Evolutionary conservation across 176 grass and related monocot genomes (phyloP), one percentile per base, ranked within the genome.

Genomic region (Musa schizocarpa): DNA sequence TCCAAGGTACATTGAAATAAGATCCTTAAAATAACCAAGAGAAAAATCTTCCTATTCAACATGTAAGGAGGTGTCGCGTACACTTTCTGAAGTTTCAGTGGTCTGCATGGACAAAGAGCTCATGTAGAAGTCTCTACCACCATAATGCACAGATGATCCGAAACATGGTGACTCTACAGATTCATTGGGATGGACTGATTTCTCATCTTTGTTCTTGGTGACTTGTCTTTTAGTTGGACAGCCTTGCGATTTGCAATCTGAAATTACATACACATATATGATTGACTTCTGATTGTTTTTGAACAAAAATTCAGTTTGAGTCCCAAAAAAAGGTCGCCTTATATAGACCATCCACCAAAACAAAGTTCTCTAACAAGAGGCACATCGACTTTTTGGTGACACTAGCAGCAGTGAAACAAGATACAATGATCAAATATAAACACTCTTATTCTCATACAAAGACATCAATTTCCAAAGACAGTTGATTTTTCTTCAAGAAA

Each of bases 81-180:
- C 84, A 61, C n/a, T 86, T 49, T 78, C 82, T 54, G 78, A 27
- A 29, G 82, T 61, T 74, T 84, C 84, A 48, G 87, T 25, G 50
- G 57, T 56, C 54, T 72, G 77, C 75, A 88, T 83, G 63, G 86
- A 74, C 57, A 80, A 63, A 83, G 90, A 84, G 76, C 70, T 81
- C 4, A 82, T 84, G n/a, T 93, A 91, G 77, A 98, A 93, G 17
- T 93, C 94, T 78, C 94, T 84, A 52, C 85, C 94, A 73, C 94
- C 94, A 73, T 98, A 98, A 80, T 93, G 72, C 74, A 91, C 88
- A 8, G 94, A 93, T 12, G 88, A 91, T 58, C 88, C 90, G 76
- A 98, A 98, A 65, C 89, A 98, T 17, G 94, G 81, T 0, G 90
- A 87, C 77, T 85, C 94, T 2, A 72, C 70, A 12, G 82, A 76